Base-by-base conservation (phyloP, 768 basidiomycete genomes). In the Mycena epipterygia region DNA sequence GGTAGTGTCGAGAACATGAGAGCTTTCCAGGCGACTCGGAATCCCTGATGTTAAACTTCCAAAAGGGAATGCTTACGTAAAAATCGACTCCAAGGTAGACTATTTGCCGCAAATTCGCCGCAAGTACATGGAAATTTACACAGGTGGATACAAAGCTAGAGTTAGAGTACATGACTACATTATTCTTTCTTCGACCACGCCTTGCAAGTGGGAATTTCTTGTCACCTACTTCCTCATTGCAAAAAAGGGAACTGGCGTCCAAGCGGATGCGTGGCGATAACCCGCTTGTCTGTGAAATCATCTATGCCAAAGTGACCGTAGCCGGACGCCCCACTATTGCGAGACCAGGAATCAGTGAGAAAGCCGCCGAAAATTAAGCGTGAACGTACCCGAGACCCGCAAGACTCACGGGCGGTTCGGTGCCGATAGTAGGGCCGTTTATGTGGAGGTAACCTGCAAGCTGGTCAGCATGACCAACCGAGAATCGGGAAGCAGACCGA, bases 301-400 rank as follows among this genome's bases (percentile, higher is more conserved):
- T 88, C 85, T 21, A 90, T 77, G 52, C 85, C 83, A 72, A 89
- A 89, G 29, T 86, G 78, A 87, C 88, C 88, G 70, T 88, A 90
- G 0, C 87, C 89, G 41, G 85, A 85, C 32, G 81, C 70, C 16
- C 85, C 85, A 33, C 44, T 39, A 46, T 25, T 4, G n/a, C 7
- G 67, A 68, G 16, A 27, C 82, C 13, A 8, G 16, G 9, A 35
- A 75, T 5, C 87, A 88, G 70, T 90, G 89, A 73, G 89, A 84
- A 25, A 13, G 3, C 21, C 6, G 23, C 23, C 5, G 7, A 32
- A 27, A 39, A 30, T 19, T 9, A 21, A 29, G 9, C 16, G 35
- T 29, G 25, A 2, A 46, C 66, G 58, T 12, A 68, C 67, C 67
- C 67, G 23, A 68, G 67, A 27, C 67, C 67, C 11, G 44, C 67